Conservation (phyloP, 129 eudicot species). For the Lactuca saligna region DNA sequence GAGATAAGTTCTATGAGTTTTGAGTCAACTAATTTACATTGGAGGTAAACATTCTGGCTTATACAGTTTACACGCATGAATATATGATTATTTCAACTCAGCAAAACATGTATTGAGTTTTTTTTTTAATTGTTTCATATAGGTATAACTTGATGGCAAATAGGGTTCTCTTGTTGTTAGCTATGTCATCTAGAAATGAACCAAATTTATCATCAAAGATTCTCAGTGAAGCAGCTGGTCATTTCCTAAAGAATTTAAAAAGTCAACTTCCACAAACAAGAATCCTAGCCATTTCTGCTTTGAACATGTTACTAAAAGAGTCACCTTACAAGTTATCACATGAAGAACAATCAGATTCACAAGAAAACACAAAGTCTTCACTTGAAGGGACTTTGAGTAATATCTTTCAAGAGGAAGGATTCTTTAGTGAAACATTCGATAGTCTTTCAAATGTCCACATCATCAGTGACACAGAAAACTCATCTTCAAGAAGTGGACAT, state of each 20-base stretch:
- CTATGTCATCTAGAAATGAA: slow-evolving; percentile 80
- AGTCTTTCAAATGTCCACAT: slow-evolving; percentile 93
- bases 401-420: slow-evolving; percentile 88
- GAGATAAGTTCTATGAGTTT: slow-evolving; percentile 89
- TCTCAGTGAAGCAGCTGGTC: slow-evolving; percentile 85
- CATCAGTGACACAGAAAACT: slow-evolving; percentile 61
- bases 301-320: slow-evolving; percentile 82
- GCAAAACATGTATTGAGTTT: slow-evolving; percentile 7
- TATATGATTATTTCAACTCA: neutral
- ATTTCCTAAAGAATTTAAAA: slow-evolving; percentile 79
- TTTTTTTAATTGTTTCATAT: slow-evolving; percentile 21
- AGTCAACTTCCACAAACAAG: slow-evolving; percentile 99
- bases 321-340: slow-evolving; percentile 75
- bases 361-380: slow-evolving; percentile 55
- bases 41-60: slow-evolving; percentile 57
- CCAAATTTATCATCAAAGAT: slow-evolving; percentile 59
- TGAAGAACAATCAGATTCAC: slow-evolving; percentile 30
- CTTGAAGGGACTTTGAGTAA: slow-evolving; percentile 69
- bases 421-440: slow-evolving; percentile 74
- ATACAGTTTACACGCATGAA: neutral
- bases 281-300: slow-evolving; percentile 93
- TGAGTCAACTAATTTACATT: slow-evolving; percentile 72
- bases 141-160: slow-evolving; percentile 99
- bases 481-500: slow-evolving; percentile 62
- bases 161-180: slow-evolving; percentile 83